A percentile compares a stretch with the other conserved stretches of the same genome.
phyloP scores from a whole-genome alignment of 2,329 filamentous ascomycete species.

The Cercospora berteroae region DNA sequence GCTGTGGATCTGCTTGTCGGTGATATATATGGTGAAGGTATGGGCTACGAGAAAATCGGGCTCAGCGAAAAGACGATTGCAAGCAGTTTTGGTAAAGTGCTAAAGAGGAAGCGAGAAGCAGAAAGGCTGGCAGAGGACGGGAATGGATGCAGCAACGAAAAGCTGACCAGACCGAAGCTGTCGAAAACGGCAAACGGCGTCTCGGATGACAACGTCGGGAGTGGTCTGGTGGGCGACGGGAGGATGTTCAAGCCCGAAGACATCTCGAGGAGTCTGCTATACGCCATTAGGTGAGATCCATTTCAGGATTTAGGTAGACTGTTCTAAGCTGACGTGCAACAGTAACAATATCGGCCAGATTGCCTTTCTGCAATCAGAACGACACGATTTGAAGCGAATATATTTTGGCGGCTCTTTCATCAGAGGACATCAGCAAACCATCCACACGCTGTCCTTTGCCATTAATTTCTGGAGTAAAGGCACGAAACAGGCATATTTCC shows the following conservation, averaged over 20 bases:
- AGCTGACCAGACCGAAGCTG: constrained; percentile 38
- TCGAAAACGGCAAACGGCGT: constrained; percentile 22
- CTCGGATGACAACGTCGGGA: constrained; percentile 35
- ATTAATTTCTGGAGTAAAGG: constrained; percentile 98
- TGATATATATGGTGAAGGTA: constrained; percentile 96
- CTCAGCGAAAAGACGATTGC: constrained; percentile 95
- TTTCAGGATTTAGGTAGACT: no score
- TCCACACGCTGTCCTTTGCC: constrained; percentile 94
- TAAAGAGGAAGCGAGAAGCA: constrained; percentile 83
- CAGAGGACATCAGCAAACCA: constrained; percentile 91
- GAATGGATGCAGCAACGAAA: constrained; percentile 56
- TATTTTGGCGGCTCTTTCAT: constrained; percentile 99
- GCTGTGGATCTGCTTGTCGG: constrained; percentile 95
- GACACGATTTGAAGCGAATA: constrained; percentile 85
- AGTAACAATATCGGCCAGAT: constrained; percentile 99
- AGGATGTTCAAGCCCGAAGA: constrained; percentile 73
- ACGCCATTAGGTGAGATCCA: constrained; percentile 84
- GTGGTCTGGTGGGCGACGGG: constrained; percentile 39
- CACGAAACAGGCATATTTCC: constrained; percentile 89
- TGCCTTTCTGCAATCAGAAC: constrained; percentile 93
- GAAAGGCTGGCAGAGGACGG: constrained; percentile 76
- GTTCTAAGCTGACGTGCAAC: no score
- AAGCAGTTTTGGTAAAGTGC: constrained; percentile 94
- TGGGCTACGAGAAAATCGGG: constrained; percentile 93
- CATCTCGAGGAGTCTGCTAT: constrained; percentile 85